Evolutionary conservation across 441 rosid species (phyloP).

Genomic region (Oxalis stricta): DNA sequence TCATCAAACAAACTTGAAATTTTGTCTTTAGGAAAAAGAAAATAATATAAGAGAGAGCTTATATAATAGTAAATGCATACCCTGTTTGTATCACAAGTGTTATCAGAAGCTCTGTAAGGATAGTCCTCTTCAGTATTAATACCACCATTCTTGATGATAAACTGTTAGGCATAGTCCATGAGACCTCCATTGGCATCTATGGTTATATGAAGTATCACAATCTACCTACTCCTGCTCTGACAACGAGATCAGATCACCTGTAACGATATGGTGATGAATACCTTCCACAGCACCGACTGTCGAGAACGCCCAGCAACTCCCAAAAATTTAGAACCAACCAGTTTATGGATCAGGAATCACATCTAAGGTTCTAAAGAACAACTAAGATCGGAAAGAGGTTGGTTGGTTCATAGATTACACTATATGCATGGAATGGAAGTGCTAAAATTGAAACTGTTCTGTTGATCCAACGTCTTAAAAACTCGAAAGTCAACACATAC

Average conservation of each 20-base stretch:
- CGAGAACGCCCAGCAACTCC: constrained; percentile 62
- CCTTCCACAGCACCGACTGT: constrained; percentile 50
- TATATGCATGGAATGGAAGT: no score
- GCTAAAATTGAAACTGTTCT: no score
- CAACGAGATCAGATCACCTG: constrained; percentile 33
- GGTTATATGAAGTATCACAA: constrained; percentile 32
- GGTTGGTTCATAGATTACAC: no score
- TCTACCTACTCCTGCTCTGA: constrained; percentile 52
- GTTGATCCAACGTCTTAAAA: no score
- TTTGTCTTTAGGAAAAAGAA: no score
- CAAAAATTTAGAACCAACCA: constrained; percentile 12
- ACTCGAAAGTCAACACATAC: no score
- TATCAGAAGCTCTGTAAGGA: constrained; percentile 26
- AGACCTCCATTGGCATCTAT: constrained; percentile 50
- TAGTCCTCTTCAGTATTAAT: constrained; percentile 37
- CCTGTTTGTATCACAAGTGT: constrained; percentile 22
- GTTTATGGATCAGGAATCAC: no score
- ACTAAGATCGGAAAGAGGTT: no score
- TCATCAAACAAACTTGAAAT: no score
- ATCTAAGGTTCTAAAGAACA: no score
- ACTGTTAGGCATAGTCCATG: constrained; percentile 44
- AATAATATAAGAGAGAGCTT: no score
- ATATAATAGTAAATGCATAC: no score
- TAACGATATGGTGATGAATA: constrained; percentile 40
- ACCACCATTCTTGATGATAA: constrained; percentile 33